Evolutionary conservation across 2,329 filamentous ascomycete species (phyloP).

Genomic region (Colletotrichum coccodes): DNA sequence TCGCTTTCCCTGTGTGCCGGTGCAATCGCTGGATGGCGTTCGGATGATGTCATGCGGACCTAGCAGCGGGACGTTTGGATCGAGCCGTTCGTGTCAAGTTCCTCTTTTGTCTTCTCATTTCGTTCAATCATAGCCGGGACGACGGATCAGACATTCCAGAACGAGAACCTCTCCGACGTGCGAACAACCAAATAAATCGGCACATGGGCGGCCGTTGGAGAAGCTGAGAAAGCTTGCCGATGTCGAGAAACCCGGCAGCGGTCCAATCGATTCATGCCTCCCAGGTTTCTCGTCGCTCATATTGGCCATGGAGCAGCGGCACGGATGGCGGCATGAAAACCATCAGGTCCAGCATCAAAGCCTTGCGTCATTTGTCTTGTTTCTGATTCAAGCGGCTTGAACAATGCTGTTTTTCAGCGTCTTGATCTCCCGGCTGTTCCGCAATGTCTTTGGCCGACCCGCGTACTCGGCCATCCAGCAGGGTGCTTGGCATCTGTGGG

Average conservation of each 20-base stretch:
- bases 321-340: constrained; percentile 5
- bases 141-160: constrained; percentile 8
- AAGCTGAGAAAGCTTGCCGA: constrained; percentile 23
- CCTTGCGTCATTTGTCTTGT: background rate
- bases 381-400: too few species aligned
- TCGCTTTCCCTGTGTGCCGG: background rate
- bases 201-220: background rate
- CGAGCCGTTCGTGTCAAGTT: background rate
- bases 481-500: background rate
- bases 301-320: background rate
- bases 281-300: background rate
- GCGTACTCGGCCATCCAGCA: background rate
- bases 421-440: background rate
- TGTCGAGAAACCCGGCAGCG: background rate
- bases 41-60: constrained; percentile 32
- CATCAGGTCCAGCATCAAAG: background rate
- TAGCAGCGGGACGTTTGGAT: constrained; percentile 9
- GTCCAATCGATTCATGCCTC: background rate
- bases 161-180: background rate
- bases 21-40: constrained; percentile 15
- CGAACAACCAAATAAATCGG: background rate
- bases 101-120: background rate
- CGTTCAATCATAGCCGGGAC: background rate
- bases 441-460: background rate
- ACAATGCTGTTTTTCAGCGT: background rate